A percentile compares a stretch with the other conserved stretches of the same genome.
Evolutionary conservation across 2,329 filamentous ascomycete species (phyloP).

Genomic region (Aquanectria penicillioides): DNA sequence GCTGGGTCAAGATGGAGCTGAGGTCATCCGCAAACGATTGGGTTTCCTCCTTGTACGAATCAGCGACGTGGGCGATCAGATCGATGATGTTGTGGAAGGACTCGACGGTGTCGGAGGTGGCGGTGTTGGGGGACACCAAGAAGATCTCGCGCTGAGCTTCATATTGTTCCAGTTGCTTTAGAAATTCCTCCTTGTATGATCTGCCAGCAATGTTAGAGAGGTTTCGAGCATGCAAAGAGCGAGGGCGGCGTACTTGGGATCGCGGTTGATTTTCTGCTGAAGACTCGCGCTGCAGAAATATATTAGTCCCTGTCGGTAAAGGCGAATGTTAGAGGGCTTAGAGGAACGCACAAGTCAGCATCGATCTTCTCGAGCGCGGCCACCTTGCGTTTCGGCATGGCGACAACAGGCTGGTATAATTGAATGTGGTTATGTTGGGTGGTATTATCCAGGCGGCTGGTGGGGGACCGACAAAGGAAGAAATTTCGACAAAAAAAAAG

Average conservation of each 20-base stretch:
- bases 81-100: slow-evolving; percentile 93
- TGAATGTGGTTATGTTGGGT: slow-evolving; percentile 1
- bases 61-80: slow-evolving; percentile 91
- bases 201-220: slow-evolving; percentile 50
- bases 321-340: not conserved
- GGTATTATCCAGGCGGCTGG: slow-evolving; percentile 7
- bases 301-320: slow-evolving; percentile 39
- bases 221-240: slow-evolving; percentile 5
- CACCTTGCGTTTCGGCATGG: slow-evolving; percentile 87
- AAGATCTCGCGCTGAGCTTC: slow-evolving; percentile 92
- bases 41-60: slow-evolving; percentile 89
- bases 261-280: slow-evolving; percentile 89
- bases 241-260: slow-evolving; percentile 71
- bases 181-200: slow-evolving; percentile 90
- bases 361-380: slow-evolving; percentile 95
- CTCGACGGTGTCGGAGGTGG: slow-evolving; percentile 80
- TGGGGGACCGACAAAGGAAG: slow-evolving; percentile 11
- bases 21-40: slow-evolving; percentile 81
- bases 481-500: slow-evolving; percentile 20
- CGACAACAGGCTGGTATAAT: slow-evolving; percentile 18
- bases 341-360: slow-evolving; percentile 74
- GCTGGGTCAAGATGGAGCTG: slow-evolving; percentile 80
- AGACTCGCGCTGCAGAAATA: slow-evolving; percentile 73
- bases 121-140: slow-evolving; percentile 81
- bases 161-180: slow-evolving; percentile 91